Evolutionary conservation across 176 grass and related monocot genomes (phyloP), one percentile per base, ranked within the genome.

Genomic region (Ananas comosus): DNA sequence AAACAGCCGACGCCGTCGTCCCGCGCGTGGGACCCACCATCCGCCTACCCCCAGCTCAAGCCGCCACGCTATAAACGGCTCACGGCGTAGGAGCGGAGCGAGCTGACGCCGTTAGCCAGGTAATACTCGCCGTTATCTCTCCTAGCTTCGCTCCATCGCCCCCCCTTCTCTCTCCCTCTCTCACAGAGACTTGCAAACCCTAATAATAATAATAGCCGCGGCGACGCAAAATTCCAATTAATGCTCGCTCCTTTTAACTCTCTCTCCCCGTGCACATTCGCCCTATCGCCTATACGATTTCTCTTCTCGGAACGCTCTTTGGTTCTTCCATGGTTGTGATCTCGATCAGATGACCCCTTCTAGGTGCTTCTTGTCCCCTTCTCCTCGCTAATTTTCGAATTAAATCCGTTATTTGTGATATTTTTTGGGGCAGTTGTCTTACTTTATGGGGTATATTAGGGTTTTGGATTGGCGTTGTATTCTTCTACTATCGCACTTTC

Each of bases 181-280:
- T 42, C 33, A 6, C 33, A 42, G 33, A 42, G 2, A 17, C 10
- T 61, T 19, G 16, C 14, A 61, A 61, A 61, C 56, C 56, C 56
- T 61, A 61, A 56, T 42, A 42, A 61, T 59, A 59, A 59, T 61
- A 22, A 18, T 61, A 61, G 56, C 56, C 17, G 56, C 56, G 17
- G 56, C n/a, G 56, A 61, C 56, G 56, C 56, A 16, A 61, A 61
- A 61, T 61, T 61, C 56, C 16, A 61, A 18, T 61, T 61, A 61
- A 61, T 18, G 56, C 0, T 61, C 10, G 2, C 56, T n/a, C 17
- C 56, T 61, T 61, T 11, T 61, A 10, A 18, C 56, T 10, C 13
- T 17, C 13, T 10, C 56, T 61, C 10, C 56, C 13, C 56, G 33
- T 9, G 56, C 16, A 0, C 56, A 61, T 19, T 61, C 4, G 56